Conservation (phyloP, 805 yeast species). For the Saccharomycopsis schoenii region DNA sequence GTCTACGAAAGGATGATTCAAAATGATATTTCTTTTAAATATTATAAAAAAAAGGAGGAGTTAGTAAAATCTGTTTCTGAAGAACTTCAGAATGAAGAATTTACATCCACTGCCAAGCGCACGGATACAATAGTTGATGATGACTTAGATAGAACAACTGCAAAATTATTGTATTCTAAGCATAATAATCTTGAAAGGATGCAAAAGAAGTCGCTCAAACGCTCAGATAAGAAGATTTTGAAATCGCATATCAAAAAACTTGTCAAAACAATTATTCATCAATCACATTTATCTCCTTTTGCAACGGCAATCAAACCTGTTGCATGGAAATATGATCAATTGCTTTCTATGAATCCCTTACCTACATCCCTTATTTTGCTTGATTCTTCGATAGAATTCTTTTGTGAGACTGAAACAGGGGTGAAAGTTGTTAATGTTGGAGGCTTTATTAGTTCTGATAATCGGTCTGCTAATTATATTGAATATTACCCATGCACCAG, state of each 20-base stretch:
- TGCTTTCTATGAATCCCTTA: conserved; percentile 63
- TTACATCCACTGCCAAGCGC: conserved; percentile 24
- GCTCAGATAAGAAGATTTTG: conserved; percentile 41
- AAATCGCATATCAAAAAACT: conserved; percentile 32
- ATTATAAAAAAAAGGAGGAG: conserved; percentile 24
- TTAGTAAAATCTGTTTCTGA: conserved; percentile 7
- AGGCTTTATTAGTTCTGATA: conserved; percentile 33
- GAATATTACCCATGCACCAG: conserved; percentile 62
- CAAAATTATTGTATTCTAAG: conserved; percentile 5
- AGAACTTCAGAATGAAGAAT: conserved; percentile 21
- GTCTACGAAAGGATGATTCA: conserved; percentile 60
- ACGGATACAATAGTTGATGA: conserved; percentile 11
- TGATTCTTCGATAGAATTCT: conserved; percentile 63
- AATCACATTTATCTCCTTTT: conserved; percentile 83
- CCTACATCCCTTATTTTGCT: conserved; percentile 59
- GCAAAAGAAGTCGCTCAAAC: conserved; percentile 34
- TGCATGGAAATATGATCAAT: conserved; percentile 59
- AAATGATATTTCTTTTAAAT: conserved; percentile 49
- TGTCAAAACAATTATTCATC: conserved; percentile 76
- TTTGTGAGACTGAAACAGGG: conserved; percentile 72
- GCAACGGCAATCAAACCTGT: conserved; percentile 49
- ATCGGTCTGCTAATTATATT: conserved; percentile 50
- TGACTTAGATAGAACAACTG: conserved; percentile 22
- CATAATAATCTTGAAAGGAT: conserved; percentile 7
- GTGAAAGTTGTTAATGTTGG: conserved; percentile 74